Conservation (phyloP, 139 green algal species). For the Pycnococcus provasolii region DNA sequence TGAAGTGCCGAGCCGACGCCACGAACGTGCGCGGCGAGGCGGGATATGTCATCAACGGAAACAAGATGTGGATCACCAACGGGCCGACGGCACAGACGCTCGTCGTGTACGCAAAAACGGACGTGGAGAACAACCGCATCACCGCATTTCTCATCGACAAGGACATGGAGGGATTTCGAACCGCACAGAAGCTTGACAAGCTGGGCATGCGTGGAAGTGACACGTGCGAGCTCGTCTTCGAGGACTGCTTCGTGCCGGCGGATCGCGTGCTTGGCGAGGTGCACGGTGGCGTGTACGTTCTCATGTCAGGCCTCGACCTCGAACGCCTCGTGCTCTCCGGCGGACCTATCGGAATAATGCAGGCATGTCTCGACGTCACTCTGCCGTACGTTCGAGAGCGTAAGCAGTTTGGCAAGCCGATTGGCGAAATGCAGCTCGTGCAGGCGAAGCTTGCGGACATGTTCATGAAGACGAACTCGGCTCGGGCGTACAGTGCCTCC, state of each 20-base stretch:
- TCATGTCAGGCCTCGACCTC: slow-evolving; percentile 82
- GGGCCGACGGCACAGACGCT: slow-evolving; percentile 63
- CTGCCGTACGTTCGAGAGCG: slow-evolving; percentile 71
- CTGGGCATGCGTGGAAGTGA: slow-evolving; percentile 85
- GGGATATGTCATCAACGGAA: slow-evolving; percentile 75
- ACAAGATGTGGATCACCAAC: slow-evolving; percentile 93
- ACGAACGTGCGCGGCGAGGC: slow-evolving; percentile 22
- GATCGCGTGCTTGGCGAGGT: slow-evolving; percentile 78
- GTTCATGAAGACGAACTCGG: slow-evolving; percentile 52
- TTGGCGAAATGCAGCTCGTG: slow-evolving; percentile 77
- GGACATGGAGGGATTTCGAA: slow-evolving; percentile 71
- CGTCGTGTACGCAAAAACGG: slow-evolving; percentile 83
- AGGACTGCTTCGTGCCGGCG: slow-evolving; percentile 69
- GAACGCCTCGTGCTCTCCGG: slow-evolving; percentile 80
- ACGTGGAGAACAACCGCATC: slow-evolving; percentile 64
- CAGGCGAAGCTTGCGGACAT: slow-evolving; percentile 72
- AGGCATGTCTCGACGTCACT: slow-evolving; percentile 59
- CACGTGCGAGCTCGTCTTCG: slow-evolving; percentile 88
- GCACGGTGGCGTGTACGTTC: slow-evolving; percentile 60
- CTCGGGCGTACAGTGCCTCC: slow-evolving; percentile 9
- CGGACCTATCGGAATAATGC: slow-evolving; percentile 75
- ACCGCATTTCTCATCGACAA: slow-evolving; percentile 89
- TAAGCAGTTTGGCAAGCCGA: slow-evolving; percentile 72
- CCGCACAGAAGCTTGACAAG: slow-evolving; percentile 93
- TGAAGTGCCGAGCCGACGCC: slow-evolving; percentile 51